Base-by-base conservation (phyloP, 306 rosid species). In the Prunus mongolica region DNA sequence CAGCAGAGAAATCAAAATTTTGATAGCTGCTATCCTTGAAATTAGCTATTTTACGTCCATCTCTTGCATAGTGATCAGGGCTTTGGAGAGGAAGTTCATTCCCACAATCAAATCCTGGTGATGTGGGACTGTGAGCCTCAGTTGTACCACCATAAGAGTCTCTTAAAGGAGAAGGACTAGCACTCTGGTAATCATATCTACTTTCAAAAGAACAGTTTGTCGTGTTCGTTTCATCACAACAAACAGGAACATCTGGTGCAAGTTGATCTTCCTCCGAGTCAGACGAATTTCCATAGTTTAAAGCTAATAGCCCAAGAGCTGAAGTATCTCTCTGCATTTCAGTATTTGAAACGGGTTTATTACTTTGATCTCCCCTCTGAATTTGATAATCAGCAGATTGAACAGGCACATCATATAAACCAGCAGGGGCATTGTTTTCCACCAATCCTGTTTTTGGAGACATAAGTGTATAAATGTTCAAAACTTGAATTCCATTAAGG, bases 241-340 rank as follows among this genome's bases (percentile, higher is more conserved):
- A 80, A 51, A 80, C 82, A 20, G 81, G 75, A 81, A 61, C 74
- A 80, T 86, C 84, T 44, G 69, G 79, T 62, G 81, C 87, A 73
- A 45, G 78, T 54, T 80, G 89, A 47, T 92, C 96, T 57, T 89
- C 98, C 83, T 96, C 99, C 4, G 91, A 89, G 82, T 96, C 99
- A 18, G 99, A 95, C 60, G 92, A 87, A 81, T 88, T 86, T 81
- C 97, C 97, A 84, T 95, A 95, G 71, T 90, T 83, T 63, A 91
- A 87, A 75, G 97, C 97, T 78, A 95, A 85, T 81, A 96, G 87
- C 81, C 87, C 90, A 76, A 96, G 97, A 69, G 99, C 99, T 49
- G 97, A 88, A 78, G 84, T 80, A 65, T 79, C 85, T 22, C 84
- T 80, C 14, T 51, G 84, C 81, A 73, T 82, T 73, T 81, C 89